phyloP scores from a whole-genome alignment of 1,284 basidiomycete species.

The Porodaedalea pini region DNA sequence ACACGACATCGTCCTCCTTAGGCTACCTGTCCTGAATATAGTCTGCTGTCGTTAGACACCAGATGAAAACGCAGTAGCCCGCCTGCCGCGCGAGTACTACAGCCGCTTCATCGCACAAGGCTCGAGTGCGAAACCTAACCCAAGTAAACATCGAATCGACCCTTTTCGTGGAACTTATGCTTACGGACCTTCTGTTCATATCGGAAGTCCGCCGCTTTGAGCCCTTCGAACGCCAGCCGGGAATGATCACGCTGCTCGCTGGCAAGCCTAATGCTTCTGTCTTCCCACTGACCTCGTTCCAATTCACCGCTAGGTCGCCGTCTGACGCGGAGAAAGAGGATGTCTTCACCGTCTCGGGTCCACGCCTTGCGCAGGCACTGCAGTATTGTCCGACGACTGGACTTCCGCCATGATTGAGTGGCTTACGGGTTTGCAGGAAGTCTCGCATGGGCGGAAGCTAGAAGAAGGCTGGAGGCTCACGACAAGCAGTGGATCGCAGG shows the following conservation, averaged over 20 bases:
- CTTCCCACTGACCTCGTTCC: constrained; percentile 84
- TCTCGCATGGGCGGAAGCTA: constrained; percentile 54
- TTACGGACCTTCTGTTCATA: too few species aligned
- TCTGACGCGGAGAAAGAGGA: constrained; percentile 36
- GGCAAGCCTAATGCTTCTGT: constrained; percentile 84
- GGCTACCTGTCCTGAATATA: too few species aligned
- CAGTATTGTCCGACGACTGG: constrained; percentile 82
- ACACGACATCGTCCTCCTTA: too few species aligned
- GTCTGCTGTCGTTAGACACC: too few species aligned
- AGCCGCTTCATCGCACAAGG: too few species aligned
- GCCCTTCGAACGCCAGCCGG: constrained; percentile 75
- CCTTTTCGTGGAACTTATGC: too few species aligned
- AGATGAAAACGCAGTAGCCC: too few species aligned
- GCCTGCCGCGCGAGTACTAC: too few species aligned
- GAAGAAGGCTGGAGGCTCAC: constrained; percentile 68
- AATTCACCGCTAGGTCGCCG: constrained; percentile 52
- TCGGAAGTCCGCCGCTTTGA: constrained; percentile 55
- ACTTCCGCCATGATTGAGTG: constrained; percentile 58
- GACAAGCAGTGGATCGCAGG: constrained; percentile 83
- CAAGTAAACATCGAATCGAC: too few species aligned
- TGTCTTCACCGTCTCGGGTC: constrained; percentile 48
- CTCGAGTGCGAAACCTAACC: too few species aligned
- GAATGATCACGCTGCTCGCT: constrained; percentile 82
- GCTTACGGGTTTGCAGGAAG: constrained; percentile 65
- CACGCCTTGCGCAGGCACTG: constrained; percentile 60